Percentiles rank a stretch among this genome's conserved stretches.
Evolutionary conservation across 2,329 filamentous ascomycete species (phyloP).

Genomic region (Fusarium mundagurra): DNA sequence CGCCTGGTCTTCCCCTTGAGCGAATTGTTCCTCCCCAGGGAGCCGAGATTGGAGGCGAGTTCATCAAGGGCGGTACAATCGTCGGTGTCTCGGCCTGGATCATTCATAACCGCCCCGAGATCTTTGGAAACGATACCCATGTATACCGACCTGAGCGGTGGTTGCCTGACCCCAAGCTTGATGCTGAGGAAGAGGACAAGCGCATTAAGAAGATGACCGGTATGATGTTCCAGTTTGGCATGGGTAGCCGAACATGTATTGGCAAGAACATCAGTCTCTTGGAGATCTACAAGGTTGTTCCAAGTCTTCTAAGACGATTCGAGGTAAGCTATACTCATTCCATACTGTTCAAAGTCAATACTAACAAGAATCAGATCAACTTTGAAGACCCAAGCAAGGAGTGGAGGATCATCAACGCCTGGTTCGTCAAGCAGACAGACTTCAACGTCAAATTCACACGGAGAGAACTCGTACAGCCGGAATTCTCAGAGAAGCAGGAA

Average conservation of each 20-base stretch:
- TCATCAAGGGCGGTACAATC: constrained; percentile 75
- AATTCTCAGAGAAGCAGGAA: constrained; percentile 13
- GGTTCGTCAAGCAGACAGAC: constrained; percentile 70
- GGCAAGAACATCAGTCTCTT: constrained; percentile 73
- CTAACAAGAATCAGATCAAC: constrained; percentile 54
- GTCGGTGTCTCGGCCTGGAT: constrained; percentile 82
- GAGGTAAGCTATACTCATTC: constrained; percentile 9
- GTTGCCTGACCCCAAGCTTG: constrained; percentile 55
- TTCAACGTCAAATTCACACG: constrained; percentile 59
- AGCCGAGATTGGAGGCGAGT: constrained; percentile 68
- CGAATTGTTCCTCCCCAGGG: constrained; percentile 75
- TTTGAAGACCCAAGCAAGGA: constrained; percentile 64
- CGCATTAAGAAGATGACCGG: constrained; percentile 44
- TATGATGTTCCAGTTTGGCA: constrained; percentile 69
- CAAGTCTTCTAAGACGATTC: constrained; percentile 45
- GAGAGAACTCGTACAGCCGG: constrained; percentile 55
- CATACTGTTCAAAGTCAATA: fast-evolving
- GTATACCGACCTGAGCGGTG: constrained; percentile 75
- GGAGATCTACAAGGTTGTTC: constrained; percentile 72
- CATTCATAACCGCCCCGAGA: constrained; percentile 71
- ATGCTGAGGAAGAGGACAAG: constrained; percentile 56
- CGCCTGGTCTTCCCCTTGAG: constrained; percentile 77
- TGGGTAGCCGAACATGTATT: constrained; percentile 75
- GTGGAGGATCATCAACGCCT: constrained; percentile 69
- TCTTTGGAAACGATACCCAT: constrained; percentile 76